These are phyloP conservation scores for Diaporthe caulivora DNA, from an alignment of 2,329 filamentous ascomycete genomes.

Conservation along the genomic window DNA sequence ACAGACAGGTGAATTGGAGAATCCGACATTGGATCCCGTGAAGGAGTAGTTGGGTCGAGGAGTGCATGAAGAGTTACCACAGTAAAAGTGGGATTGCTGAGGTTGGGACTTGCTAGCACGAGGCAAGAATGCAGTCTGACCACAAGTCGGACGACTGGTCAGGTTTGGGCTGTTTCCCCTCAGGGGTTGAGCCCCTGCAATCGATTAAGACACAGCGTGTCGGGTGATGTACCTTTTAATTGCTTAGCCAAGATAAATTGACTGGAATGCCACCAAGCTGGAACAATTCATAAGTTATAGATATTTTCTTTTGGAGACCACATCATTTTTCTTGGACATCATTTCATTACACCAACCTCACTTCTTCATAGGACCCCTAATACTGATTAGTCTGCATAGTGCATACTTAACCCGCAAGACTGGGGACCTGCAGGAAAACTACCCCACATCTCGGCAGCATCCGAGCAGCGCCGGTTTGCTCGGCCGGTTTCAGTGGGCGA, in stretches of 20 bases:
- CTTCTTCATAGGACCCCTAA: slow-evolving; percentile 2
- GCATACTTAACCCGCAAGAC: not conserved
- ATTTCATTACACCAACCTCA: not conserved
- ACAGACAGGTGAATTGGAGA: too few relatives aligned
- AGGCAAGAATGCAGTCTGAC: slow-evolving; percentile 18
- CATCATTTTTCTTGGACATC: too few relatives aligned
- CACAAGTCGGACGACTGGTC: slow-evolving; percentile 36
- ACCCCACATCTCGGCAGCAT: slow-evolving; percentile 35
- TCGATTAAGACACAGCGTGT: not conserved
- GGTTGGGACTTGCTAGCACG: not conserved
- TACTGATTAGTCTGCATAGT: not conserved
- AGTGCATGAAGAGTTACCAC: too few relatives aligned
- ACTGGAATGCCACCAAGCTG: slow-evolving; percentile 2
- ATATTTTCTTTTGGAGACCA: too few relatives aligned
- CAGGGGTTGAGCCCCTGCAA: slow-evolving; percentile 36
- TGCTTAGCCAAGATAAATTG: not conserved
- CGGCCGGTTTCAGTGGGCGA: slow-evolving; percentile 33
- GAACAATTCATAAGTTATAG: too few relatives aligned
- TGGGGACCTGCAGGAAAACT: slow-evolving; percentile 24
- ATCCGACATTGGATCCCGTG: too few relatives aligned
- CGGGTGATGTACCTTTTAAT: not conserved
- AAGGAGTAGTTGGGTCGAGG: too few relatives aligned
- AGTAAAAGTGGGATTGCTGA: too few relatives aligned
- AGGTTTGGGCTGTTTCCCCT: slow-evolving; percentile 11
- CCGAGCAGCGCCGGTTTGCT: slow-evolving; percentile 17